Base-by-base conservation (phyloP, 176 grass and related monocot genomes). In the Typha latifolia region DNA sequence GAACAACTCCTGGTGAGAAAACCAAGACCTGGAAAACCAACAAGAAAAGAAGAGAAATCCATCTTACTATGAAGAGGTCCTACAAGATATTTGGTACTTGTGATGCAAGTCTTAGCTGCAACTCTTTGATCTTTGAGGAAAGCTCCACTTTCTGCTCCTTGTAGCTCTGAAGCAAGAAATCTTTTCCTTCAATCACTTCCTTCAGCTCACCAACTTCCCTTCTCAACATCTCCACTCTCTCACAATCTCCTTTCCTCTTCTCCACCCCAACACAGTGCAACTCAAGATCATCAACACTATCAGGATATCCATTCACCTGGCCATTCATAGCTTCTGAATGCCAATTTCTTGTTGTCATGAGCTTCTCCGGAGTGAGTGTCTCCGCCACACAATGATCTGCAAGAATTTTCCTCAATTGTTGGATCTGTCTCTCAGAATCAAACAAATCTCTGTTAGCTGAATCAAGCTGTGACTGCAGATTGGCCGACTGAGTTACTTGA, bases 111-210 rank as follows among this genome's bases (percentile, higher is more conserved):
- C 85, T 93, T 76, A 72, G 74, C 78, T 93, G 89, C 68, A 93
- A 66, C 62, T 99, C 94, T 69, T 85, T 99, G 62, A 99, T 86
- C 75, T 93, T 87, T 21, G 79, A 91, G 51, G 66, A 78, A 31
- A 93, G 77, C 18, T 93, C 94, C 47, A 85, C 74, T 72, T 93
- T 99, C 78, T 90, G 84, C 64, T 93, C 89, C 83, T 93, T 99
- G 77, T 90, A 99, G 74, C 79, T 93, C 86, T 90, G 86, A 50
- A 99, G 89, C 71, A 99, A 71, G 75, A 93, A 99, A 61, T 99
- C 89, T 66, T 99, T 99, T 22, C 94, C 94, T 67, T 82, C 86
- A 1, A 90, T 93, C 18, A 89, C 84, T 73, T 87, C 89, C 84
- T 84, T 89, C 68, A 99, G 72, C 10, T 87, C 89, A 18, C 80